phyloP scores from a whole-genome alignment of 441 rosid species.

The Adansonia gregorii region DNA sequence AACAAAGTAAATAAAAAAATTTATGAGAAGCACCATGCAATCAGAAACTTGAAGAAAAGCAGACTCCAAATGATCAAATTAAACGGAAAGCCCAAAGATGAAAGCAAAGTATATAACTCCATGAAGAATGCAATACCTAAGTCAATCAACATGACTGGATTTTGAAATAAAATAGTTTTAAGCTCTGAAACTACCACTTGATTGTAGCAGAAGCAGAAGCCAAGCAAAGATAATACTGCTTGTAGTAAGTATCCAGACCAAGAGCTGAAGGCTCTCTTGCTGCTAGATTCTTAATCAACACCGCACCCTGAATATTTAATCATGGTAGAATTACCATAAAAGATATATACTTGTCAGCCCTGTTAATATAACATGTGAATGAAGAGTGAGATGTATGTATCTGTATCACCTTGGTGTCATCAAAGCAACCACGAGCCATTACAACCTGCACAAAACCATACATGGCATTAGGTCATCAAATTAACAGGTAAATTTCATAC shows the following conservation, averaged over 20 bases:
- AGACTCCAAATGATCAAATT: slow-evolving; percentile 10
- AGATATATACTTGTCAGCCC: slow-evolving; percentile 30
- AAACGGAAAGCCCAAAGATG: background rate
- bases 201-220: slow-evolving; percentile 93
- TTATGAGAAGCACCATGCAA: slow-evolving; percentile 20
- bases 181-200: slow-evolving; percentile 65
- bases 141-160: slow-evolving; percentile 12
- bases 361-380: slow-evolving; percentile 17
- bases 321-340: slow-evolving; percentile 30
- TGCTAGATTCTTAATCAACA: slow-evolving; percentile 78
- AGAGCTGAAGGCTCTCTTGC: slow-evolving; percentile 90
- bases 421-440: slow-evolving; percentile 90
- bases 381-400: slow-evolving; percentile 29
- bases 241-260: slow-evolving; percentile 91
- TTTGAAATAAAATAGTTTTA: slow-evolving; percentile 25
- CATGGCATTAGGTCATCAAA: slow-evolving; percentile 23
- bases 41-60: slow-evolving; percentile 26
- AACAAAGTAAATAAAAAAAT: slow-evolving; percentile 11
- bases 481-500: slow-evolving; percentile 22
- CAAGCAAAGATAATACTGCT: slow-evolving; percentile 94
- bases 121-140: slow-evolving; percentile 24
- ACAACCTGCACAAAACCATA: slow-evolving; percentile 60
- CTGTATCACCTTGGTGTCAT: slow-evolving; percentile 83
- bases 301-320: slow-evolving; percentile 67
- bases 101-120: background rate